A percentile compares a stretch with the other conserved stretches of the same genome.
Conservation (phyloP, 345 rosid species). For the Pistacia integerrima region DNA sequence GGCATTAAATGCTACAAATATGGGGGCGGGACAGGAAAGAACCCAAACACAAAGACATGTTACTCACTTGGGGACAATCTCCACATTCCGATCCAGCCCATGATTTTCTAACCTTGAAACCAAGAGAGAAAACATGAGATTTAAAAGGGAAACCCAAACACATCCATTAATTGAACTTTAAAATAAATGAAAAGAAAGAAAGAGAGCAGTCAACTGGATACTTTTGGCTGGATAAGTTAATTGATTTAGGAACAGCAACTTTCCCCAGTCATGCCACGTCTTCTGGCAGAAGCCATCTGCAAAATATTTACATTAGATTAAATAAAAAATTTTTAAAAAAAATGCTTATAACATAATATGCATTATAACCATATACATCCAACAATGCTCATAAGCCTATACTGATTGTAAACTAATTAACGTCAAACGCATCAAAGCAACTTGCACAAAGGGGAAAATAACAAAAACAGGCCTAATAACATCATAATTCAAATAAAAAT, state of each 20-base stretch:
- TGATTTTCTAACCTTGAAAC: conserved; percentile 91
- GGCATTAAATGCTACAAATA: background rate
- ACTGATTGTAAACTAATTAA: background rate
- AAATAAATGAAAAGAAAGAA: background rate
- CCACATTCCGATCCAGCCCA: conserved; percentile 94
- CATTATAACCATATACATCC: background rate
- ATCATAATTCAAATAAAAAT: background rate
- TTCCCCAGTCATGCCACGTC: conserved; percentile 97
- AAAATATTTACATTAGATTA: conserved; percentile 10
- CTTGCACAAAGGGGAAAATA: background rate
- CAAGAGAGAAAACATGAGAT: conserved; percentile 19
- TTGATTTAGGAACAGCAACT: conserved; percentile 95
- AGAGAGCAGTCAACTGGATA: conserved; percentile 28
- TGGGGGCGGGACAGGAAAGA: background rate
- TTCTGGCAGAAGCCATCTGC: conserved; percentile 80
- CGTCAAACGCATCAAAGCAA: background rate
- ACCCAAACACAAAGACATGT: conserved; percentile 3
- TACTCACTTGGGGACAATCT: conserved; percentile 98
- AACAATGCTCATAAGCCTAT: background rate
- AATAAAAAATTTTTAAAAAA: background rate
- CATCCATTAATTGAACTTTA: background rate
- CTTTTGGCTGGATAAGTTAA: conserved; percentile 98
- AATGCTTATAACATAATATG: background rate
- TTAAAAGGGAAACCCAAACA: conserved; percentile 9
- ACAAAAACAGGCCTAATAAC: background rate